Conservation (phyloP, 805 yeast species). For the Saitoella complicata region DNA sequence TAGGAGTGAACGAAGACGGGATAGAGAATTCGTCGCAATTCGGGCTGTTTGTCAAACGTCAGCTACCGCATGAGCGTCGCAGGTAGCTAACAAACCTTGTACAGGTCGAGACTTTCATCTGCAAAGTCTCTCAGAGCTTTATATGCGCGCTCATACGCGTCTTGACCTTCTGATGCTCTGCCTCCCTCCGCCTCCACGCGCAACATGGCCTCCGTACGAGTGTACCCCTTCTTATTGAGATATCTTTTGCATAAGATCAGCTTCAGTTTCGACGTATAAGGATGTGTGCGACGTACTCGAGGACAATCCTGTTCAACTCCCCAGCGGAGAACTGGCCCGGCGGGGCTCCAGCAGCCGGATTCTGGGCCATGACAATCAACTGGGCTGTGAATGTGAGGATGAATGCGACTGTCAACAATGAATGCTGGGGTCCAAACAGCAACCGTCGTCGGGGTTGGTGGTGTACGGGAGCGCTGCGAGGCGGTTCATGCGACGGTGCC, state of each 20-base stretch:
- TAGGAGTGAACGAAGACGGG: slow-evolving; percentile 89
- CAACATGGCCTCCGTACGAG: slow-evolving; percentile 83
- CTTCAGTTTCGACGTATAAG: too few species aligned
- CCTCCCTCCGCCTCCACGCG: slow-evolving; percentile 49
- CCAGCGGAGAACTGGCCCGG: slow-evolving; percentile 44
- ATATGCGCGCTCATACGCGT: slow-evolving; percentile 64
- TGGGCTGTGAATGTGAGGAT: too few species aligned
- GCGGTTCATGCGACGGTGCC: too few species aligned
- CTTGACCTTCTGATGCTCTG: slow-evolving; percentile 34
- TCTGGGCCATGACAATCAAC: too few species aligned
- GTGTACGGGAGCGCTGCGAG: too few species aligned
- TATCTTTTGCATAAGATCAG: too few species aligned
- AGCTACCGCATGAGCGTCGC: slow-evolving; percentile 14
- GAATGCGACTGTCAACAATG: too few species aligned
- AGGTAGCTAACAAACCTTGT: slow-evolving; percentile 24
- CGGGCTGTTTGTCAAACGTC: slow-evolving; percentile 30
- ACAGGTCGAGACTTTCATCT: slow-evolving; percentile 77
- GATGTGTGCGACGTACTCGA: slow-evolving; percentile 67
- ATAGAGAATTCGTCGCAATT: slow-evolving; percentile 63
- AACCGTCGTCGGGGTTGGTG: too few species aligned
- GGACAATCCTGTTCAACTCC: slow-evolving; percentile 78
- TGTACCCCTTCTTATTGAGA: slow-evolving; percentile 82
- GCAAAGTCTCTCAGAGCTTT: slow-evolving; percentile 73
- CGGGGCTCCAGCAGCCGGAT: slow-evolving; percentile 2
- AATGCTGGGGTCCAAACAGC: too few species aligned